Percentiles rank a stretch among this genome's conserved stretches.
phyloP scores from a whole-genome alignment of 441 rosid species.

The Biscutella laevigata region DNA sequence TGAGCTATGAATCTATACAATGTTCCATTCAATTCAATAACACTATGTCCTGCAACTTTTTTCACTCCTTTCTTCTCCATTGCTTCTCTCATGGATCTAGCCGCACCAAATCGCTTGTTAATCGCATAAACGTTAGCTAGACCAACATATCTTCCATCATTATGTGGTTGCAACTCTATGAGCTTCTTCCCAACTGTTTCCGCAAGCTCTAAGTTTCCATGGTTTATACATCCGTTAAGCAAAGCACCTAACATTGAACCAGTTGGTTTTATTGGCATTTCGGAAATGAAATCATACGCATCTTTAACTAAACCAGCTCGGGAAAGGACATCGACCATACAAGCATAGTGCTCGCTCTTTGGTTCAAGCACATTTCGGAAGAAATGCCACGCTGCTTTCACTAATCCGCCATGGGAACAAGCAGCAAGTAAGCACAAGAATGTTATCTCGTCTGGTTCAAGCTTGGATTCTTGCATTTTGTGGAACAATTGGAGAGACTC shows the following conservation, averaged over 20 bases:
- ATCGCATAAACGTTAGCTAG: slow-evolving; percentile 55
- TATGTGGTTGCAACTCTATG: slow-evolving; percentile 52
- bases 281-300: slow-evolving; percentile 41
- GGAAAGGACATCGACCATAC: slow-evolving; percentile 69
- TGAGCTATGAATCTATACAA: slow-evolving; percentile 59
- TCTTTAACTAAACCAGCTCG: slow-evolving; percentile 56
- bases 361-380: too few relatives aligned
- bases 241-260: slow-evolving; percentile 70
- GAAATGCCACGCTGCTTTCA: slow-evolving; percentile 54
- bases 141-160: slow-evolving; percentile 60
- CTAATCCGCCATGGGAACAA: slow-evolving; percentile 74
- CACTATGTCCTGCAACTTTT: slow-evolving; percentile 63
- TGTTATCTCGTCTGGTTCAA: slow-evolving; percentile 64
- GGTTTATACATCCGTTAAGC: slow-evolving; percentile 59
- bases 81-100: slow-evolving; percentile 46
- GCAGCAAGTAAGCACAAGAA: slow-evolving; percentile 60
- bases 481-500: slow-evolving; percentile 48
- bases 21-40: slow-evolving; percentile 37
- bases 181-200: slow-evolving; percentile 59
- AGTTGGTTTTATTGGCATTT: slow-evolving; percentile 47
- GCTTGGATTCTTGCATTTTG: slow-evolving; percentile 43
- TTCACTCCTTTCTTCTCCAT: slow-evolving; percentile 72
- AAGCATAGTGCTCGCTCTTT: slow-evolving; percentile 70
- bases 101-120: slow-evolving; percentile 48
- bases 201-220: slow-evolving; percentile 52